These are phyloP conservation scores for Sporothrix variecibatus DNA, from an alignment of 2,329 filamentous ascomycete genomes.

Conservation along the genomic window DNA sequence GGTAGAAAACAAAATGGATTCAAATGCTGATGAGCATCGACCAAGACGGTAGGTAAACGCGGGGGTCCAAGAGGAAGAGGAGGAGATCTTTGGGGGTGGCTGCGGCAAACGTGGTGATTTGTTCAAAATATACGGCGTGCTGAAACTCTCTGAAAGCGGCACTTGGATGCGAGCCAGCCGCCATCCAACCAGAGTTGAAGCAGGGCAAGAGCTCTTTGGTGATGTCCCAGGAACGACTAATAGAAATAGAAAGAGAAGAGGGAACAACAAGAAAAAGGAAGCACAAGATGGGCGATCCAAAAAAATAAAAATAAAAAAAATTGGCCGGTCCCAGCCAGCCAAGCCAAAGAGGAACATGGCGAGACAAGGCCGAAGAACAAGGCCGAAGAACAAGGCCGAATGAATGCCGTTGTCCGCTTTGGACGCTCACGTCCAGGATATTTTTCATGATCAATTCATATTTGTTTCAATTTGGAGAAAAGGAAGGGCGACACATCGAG, in stretches of 20 bases:
- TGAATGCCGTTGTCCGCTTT: background rate
- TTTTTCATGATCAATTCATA: constrained; percentile 15
- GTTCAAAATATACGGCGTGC: background rate
- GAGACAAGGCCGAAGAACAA: background rate
- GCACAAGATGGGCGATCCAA: background rate
- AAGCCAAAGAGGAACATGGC: background rate
- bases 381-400: background rate
- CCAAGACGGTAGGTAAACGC: background rate
- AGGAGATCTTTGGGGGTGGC: background rate
- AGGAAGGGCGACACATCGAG: background rate
- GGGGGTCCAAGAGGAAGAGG: background rate
- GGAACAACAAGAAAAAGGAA: background rate
- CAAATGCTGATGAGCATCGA: background rate
- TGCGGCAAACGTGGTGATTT: constrained; percentile 12
- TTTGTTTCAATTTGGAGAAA: constrained; percentile 16
- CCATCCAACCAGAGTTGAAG: background rate
- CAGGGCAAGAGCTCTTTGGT: background rate
- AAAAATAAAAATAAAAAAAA: too few relatives aligned
- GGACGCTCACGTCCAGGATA: background rate
- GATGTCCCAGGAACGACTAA: background rate
- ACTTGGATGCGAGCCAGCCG: constrained; percentile 19
- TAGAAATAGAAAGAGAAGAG: background rate
- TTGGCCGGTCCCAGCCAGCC: background rate
- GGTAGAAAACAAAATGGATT: background rate
- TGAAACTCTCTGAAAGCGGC: background rate